A percentile compares a stretch with the other conserved stretches of the same genome.
These are phyloP conservation scores for Boletus edulis DNA, from an alignment of 768 basidiomycete species.

Conservation along the genomic window DNA sequence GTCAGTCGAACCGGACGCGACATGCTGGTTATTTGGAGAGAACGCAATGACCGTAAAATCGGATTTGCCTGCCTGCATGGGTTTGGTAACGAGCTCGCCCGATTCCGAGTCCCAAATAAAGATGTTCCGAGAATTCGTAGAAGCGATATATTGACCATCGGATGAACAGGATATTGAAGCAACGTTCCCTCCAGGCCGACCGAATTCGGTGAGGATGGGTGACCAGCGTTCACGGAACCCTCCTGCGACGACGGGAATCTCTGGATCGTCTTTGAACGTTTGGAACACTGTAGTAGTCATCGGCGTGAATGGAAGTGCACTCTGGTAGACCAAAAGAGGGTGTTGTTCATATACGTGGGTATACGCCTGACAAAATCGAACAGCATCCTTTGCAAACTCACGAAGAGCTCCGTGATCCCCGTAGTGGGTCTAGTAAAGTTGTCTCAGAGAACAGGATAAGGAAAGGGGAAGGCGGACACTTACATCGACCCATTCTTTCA, in stretches of 20 bases:
- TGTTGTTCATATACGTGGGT: conserved; percentile 31
- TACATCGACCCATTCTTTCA: conserved; percentile 29
- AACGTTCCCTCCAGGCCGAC: conserved; percentile 12
- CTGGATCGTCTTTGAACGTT: conserved; percentile 25
- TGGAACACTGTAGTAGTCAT: conserved; percentile 24
- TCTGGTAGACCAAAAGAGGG: conserved; percentile 31
- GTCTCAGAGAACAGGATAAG: not conserved
- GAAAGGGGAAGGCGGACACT: not conserved
- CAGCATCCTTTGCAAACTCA: conserved; percentile 23
- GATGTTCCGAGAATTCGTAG: conserved; percentile 19
- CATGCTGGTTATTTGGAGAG: conserved; percentile 25
- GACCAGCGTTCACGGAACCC: conserved; percentile 32
- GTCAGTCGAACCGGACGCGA: conserved; percentile 24
- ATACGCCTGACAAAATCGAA: conserved; percentile 33
- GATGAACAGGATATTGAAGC: conserved; percentile 23
- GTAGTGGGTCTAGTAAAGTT: conserved; percentile 11
- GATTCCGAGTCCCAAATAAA: conserved; percentile 28
- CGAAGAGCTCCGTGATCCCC: conserved; percentile 14
- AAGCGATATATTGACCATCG: conserved; percentile 30
- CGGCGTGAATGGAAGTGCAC: conserved; percentile 32
- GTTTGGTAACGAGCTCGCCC: conserved; percentile 23
- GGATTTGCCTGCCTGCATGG: conserved; percentile 10
- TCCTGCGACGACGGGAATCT: conserved; percentile 23
- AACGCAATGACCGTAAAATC: conserved; percentile 24
- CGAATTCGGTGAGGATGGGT: conserved; percentile 31